Conservation (phyloP, 352 stramenopile genomes). For the Globisporangium parvum region DNA sequence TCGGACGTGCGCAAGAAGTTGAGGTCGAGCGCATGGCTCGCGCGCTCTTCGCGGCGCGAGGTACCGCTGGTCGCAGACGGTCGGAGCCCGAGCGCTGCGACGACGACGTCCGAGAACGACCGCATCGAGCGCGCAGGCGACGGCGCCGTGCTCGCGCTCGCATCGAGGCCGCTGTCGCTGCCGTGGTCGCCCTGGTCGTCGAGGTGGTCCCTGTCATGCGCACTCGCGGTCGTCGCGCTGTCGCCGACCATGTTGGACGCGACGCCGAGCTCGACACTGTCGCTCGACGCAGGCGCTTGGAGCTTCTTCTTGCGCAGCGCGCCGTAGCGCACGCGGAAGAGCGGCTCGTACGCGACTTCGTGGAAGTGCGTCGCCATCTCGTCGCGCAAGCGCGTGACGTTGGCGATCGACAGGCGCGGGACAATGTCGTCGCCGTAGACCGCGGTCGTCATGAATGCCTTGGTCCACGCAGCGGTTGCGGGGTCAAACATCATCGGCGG, state of each 20-base stretch:
- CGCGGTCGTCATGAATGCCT: constrained; percentile 56
- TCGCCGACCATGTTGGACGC: background rate
- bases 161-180: too few relatives aligned
- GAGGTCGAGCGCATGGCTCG: constrained; percentile 19
- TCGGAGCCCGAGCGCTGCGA: background rate
- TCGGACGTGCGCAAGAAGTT: constrained; percentile 28
- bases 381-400: constrained; percentile 56
- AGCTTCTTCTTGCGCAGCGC: constrained; percentile 35
- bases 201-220: constrained; percentile 5
- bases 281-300: constrained; percentile 5
- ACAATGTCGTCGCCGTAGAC: constrained; percentile 75
- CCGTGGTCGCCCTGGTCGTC: too few relatives aligned
- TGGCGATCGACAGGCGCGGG: constrained; percentile 57
- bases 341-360: constrained; percentile 47
- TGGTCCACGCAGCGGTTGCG: constrained; percentile 46
- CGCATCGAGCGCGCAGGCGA: constrained; percentile 1
- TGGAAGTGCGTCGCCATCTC: constrained; percentile 68
- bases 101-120: background rate
- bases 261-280: constrained; percentile 7
- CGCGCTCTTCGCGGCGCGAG: constrained; percentile 1
- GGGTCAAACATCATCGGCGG: constrained; percentile 61
- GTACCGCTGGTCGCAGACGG: background rate
- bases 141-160: background rate
- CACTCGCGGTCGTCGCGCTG: background rate
- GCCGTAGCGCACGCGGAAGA: constrained; percentile 56